Conservation (phyloP, 495 filamentous ascomycete genomes). For the Podospora conica region DNA sequence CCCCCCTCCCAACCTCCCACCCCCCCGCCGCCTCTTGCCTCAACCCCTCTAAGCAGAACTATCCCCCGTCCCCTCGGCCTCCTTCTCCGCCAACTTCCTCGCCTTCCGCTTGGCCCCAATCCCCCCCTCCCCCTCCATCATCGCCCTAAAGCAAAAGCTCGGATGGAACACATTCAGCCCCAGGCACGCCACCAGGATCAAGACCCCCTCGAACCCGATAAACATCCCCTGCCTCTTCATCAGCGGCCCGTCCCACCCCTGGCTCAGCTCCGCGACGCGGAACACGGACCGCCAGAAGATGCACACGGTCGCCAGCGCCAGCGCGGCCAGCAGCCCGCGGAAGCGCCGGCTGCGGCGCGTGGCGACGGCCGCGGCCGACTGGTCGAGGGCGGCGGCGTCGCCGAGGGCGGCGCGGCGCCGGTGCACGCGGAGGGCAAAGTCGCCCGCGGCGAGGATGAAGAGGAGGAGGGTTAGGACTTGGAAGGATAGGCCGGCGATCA, state of each 20-base stretch:
- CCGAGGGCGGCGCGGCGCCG: constrained; percentile 21
- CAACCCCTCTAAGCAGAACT: not conserved
- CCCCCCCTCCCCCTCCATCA: constrained; percentile 23
- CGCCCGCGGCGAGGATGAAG: constrained; percentile 39
- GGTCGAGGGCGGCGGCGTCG: constrained; percentile 19
- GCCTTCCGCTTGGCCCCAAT: not conserved
- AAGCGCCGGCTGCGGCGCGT: constrained; percentile 30
- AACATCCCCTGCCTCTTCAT: constrained; percentile 56
- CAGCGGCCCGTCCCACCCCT: constrained; percentile 54
- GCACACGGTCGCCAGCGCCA: constrained; percentile 46
- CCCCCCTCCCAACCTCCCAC: too few species aligned
- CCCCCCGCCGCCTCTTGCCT: not conserved
- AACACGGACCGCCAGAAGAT: constrained; percentile 59
- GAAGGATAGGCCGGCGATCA: constrained; percentile 58
- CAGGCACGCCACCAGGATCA: constrained; percentile 56
- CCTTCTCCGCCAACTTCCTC: not conserved
- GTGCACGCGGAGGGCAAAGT: constrained; percentile 38
- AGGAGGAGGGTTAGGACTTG: constrained; percentile 49
- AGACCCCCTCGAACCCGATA: constrained; percentile 65
- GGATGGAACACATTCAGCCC: constrained; percentile 57
- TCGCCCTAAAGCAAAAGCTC: constrained; percentile 41
- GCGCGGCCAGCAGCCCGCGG: constrained; percentile 33
- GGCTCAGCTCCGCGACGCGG: constrained; percentile 57
- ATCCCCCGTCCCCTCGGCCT: not conserved
- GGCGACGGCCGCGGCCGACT: constrained; percentile 14